Conservation (phyloP, 192 early-diverging fungal genomes). For the Dispira parvispora region DNA sequence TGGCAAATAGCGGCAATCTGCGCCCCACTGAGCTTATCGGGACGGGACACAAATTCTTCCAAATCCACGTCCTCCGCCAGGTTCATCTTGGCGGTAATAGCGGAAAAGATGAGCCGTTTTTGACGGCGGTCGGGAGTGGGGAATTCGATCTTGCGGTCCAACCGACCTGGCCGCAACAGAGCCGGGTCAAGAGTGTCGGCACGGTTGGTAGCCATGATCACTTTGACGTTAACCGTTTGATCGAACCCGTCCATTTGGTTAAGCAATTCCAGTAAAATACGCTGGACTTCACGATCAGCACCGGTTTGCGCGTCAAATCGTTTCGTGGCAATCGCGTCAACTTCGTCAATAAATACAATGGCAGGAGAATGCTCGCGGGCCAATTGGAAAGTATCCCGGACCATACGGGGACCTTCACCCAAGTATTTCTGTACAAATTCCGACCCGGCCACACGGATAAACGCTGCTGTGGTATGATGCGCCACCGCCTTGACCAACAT, state of each 20-base stretch:
- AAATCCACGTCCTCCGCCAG: slow-evolving; percentile 95
- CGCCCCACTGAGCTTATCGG: slow-evolving; percentile 92
- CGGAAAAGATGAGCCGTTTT: slow-evolving; percentile 92
- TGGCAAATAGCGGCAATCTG: slow-evolving; percentile 98
- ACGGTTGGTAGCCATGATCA: slow-evolving; percentile 99
- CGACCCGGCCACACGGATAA: slow-evolving; percentile 92
- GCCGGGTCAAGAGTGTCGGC: slow-evolving; percentile 96
- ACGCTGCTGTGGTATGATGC: slow-evolving; percentile 90
- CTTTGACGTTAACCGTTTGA: slow-evolving; percentile 95
- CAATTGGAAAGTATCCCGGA: slow-evolving; percentile 90
- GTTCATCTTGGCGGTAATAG: slow-evolving; percentile 94
- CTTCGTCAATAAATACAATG: slow-evolving; percentile 98
- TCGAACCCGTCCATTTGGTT: slow-evolving; percentile 99
- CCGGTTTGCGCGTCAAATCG: slow-evolving; percentile 97
- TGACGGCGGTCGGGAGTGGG: slow-evolving; percentile 93
- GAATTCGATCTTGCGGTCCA: slow-evolving; percentile 99
- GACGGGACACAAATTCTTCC: slow-evolving; percentile 91
- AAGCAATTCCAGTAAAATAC: slow-evolving; percentile 89
- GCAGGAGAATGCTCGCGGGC: slow-evolving; percentile 94
- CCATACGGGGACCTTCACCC: slow-evolving; percentile 95
- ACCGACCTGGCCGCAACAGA: slow-evolving; percentile 85
- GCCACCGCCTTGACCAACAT: slow-evolving; percentile 99
- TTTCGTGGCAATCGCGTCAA: slow-evolving; percentile 97
- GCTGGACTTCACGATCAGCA: slow-evolving; percentile 96
- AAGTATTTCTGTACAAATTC: slow-evolving; percentile 99